Evolutionary conservation across 2,329 filamentous ascomycete genomes (phyloP).

Genomic region (Hymenoscyphus occultus): DNA sequence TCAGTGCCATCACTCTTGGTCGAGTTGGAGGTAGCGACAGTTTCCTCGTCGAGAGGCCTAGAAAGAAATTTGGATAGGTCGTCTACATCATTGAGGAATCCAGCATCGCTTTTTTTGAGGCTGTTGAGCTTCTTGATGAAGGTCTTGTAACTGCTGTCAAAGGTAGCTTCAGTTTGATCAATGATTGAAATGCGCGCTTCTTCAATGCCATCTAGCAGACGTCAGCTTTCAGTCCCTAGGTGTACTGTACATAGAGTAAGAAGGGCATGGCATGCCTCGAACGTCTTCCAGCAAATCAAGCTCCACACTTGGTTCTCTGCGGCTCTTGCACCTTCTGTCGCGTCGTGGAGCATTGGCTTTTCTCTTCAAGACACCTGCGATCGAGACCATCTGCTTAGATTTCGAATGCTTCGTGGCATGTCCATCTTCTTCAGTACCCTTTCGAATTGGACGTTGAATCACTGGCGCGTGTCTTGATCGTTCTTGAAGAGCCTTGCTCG

Average conservation of each 20-base stretch:
- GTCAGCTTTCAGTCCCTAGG: slow-evolving; percentile 7
- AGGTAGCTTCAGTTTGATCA: slow-evolving; percentile 13
- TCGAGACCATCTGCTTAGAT: slow-evolving; percentile 19
- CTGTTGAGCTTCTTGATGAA: slow-evolving; percentile 18
- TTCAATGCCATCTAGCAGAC: slow-evolving; percentile 25
- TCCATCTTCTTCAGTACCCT: not conserved
- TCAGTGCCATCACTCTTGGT: slow-evolving; percentile 21
- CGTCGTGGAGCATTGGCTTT: slow-evolving; percentile 11
- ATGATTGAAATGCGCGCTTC: slow-evolving; percentile 21
- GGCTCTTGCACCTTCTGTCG: slow-evolving; percentile 18
- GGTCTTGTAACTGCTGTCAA: slow-evolving; percentile 19
- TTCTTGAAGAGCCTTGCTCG: not conserved
- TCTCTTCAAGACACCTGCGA: slow-evolving; percentile 28
- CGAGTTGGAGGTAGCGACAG: slow-evolving; percentile 20
- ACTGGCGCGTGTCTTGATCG: not conserved
- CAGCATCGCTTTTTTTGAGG: slow-evolving; percentile 12
- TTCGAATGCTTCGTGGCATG: slow-evolving; percentile 4
- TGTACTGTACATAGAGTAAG: not conserved
- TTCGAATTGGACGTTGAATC: slow-evolving; percentile 5
- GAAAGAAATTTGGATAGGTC: slow-evolving; percentile 12
- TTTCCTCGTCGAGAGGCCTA: slow-evolving; percentile 25
- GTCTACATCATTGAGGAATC: slow-evolving; percentile 21
- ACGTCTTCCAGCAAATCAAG: slow-evolving; percentile 19
- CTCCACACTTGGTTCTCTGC: slow-evolving; percentile 18
- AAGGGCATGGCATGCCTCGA: slow-evolving; percentile 12